A percentile compares a stretch with the other conserved stretches of the same genome.
These are phyloP conservation scores for Talaromyces liani DNA, from an alignment of 495 filamentous ascomycete genomes.

Conservation along the genomic window DNA sequence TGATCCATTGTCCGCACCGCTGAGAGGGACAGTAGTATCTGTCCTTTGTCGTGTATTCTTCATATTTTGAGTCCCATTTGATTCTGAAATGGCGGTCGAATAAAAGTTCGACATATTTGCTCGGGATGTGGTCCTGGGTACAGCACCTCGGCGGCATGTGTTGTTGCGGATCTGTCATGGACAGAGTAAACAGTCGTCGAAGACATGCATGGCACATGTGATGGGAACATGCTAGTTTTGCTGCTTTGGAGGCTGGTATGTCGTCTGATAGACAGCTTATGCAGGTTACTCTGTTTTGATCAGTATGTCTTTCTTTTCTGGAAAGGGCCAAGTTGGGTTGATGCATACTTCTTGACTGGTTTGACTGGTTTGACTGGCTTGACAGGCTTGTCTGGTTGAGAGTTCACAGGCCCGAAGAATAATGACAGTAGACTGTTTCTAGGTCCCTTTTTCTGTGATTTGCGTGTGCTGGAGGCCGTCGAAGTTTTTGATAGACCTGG, in stretches of 20 bases:
- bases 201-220: constrained; percentile 72
- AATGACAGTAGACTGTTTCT: not conserved
- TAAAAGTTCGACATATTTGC: constrained; percentile 65
- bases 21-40: constrained; percentile 65
- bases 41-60: constrained; percentile 65
- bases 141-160: constrained; percentile 81
- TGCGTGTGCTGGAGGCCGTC: not conserved
- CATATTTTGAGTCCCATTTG: constrained; percentile 69
- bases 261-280: constrained; percentile 61
- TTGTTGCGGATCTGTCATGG: constrained; percentile 63
- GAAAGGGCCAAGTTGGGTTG: not conserved
- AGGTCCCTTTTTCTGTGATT: not conserved
- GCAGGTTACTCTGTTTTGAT: constrained; percentile 50
- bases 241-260: constrained; percentile 48
- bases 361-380: not conserved
- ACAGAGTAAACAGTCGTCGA: constrained; percentile 61
- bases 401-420: not conserved
- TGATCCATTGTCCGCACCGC: constrained; percentile 69
- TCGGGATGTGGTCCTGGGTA: constrained; percentile 59
- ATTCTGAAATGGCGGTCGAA: constrained; percentile 67
- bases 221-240: constrained; percentile 67
- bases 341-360: not conserved
- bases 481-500: not conserved
- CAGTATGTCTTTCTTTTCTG: not conserved
- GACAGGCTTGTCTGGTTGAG: not conserved